phyloP scores from a whole-genome alignment of 2,329 filamentous ascomycete genomes.

The Aspergillus tanneri region DNA sequence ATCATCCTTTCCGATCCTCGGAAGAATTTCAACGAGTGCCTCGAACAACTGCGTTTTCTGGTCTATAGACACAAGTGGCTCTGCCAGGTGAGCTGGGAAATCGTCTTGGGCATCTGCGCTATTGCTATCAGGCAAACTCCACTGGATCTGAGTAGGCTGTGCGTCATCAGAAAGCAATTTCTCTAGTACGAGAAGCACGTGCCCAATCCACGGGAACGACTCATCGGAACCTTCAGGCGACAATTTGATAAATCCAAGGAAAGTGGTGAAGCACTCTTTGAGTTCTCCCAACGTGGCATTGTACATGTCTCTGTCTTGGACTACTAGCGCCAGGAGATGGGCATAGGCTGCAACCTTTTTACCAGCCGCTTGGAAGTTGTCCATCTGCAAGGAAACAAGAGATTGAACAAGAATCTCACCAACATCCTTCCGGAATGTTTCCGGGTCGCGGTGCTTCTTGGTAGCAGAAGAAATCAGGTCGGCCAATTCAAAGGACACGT shows the following conservation, averaged over 20 bases:
- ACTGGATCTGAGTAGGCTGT: slow-evolving; percentile 71
- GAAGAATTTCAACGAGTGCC: slow-evolving; percentile 77
- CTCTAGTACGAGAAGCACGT: slow-evolving; percentile 86
- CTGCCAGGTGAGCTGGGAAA: slow-evolving; percentile 58
- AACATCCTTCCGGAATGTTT: slow-evolving; percentile 66
- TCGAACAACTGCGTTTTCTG: slow-evolving; percentile 72
- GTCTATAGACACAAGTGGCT: slow-evolving; percentile 62
- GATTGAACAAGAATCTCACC: slow-evolving; percentile 81
- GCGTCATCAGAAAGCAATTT: slow-evolving; percentile 86
- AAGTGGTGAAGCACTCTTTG: slow-evolving; percentile 70
- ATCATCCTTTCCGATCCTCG: slow-evolving; percentile 83
- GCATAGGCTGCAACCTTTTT: slow-evolving; percentile 86
- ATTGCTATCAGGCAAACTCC: slow-evolving; percentile 58
- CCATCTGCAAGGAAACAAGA: slow-evolving; percentile 66
- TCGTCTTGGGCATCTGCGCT: slow-evolving; percentile 50
- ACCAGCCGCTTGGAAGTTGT: slow-evolving; percentile 55
- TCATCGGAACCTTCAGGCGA: slow-evolving; percentile 66
- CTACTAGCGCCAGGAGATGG: slow-evolving; percentile 81
- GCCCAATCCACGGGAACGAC: slow-evolving; percentile 87
- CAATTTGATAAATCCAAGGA: slow-evolving; percentile 77
- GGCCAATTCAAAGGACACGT: slow-evolving; percentile 84
- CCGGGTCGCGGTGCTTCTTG: slow-evolving; percentile 59
- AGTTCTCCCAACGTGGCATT: slow-evolving; percentile 70
- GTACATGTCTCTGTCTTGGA: slow-evolving; percentile 82
- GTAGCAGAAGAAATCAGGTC: slow-evolving; percentile 78